Evolutionary conservation across 2,329 filamentous ascomycete species (phyloP).

Genomic region (Sclerotinia glacialis): DNA sequence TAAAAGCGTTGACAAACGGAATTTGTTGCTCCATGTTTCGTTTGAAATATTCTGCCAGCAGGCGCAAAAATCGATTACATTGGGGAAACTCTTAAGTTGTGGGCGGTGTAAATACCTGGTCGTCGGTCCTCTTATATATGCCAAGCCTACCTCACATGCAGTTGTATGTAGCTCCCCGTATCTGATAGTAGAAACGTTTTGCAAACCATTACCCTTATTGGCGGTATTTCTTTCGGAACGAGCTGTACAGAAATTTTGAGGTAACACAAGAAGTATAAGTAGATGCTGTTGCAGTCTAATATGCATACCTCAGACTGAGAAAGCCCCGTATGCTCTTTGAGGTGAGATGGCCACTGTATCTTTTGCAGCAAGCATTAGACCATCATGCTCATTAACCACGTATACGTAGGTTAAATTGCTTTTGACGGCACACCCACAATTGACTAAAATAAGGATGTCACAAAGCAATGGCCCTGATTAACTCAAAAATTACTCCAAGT

Average conservation of each 20-base stretch:
- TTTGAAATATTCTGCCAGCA: conserved; percentile 5
- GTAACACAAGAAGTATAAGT: background rate
- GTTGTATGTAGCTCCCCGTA: conserved; percentile 13
- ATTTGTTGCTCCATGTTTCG: conserved; percentile 6
- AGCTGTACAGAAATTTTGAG: background rate
- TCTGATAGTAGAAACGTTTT: background rate
- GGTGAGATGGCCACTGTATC: no score
- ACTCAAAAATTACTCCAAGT: conserved; percentile 17
- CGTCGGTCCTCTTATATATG: conserved; percentile 5
- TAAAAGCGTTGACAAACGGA: background rate
- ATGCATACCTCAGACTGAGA: background rate
- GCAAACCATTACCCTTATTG: conserved; percentile 8
- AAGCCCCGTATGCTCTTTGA: background rate
- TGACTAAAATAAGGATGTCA: background rate
- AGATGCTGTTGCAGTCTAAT: background rate
- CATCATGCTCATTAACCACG: background rate
- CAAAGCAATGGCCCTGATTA: background rate
- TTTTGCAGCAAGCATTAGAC: background rate
- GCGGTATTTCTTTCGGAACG: conserved; percentile 11
- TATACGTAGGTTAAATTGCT: background rate
- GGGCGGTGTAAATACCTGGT: background rate
- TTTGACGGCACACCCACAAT: background rate
- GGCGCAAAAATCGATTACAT: background rate
- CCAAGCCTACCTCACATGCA: conserved; percentile 10
- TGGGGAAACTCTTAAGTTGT: background rate